A percentile compares a stretch with the other conserved stretches of the same genome.
Evolutionary conservation across 768 basidiomycete genomes (phyloP).

Genomic region (Phylloporus sp.): DNA sequence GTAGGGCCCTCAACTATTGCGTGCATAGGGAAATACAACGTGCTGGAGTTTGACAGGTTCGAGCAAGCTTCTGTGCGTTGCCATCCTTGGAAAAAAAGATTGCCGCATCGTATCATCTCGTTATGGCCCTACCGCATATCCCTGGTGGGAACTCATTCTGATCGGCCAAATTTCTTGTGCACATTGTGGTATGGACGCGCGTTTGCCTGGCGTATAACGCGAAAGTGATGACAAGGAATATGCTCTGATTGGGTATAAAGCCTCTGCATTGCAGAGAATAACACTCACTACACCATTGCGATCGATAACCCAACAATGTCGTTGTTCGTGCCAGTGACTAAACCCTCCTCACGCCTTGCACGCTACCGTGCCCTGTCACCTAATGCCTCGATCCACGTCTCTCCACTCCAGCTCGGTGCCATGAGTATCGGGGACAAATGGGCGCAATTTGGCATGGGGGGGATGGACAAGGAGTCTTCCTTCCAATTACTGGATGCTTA

Average conservation of each 20-base stretch:
- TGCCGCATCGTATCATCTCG: too few species aligned
- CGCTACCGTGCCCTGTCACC: conserved; percentile 36
- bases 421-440: conserved; percentile 43
- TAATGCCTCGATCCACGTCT: conserved; percentile 38
- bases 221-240: background rate
- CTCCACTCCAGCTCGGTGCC: conserved; percentile 40
- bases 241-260: background rate
- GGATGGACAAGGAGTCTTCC: conserved; percentile 39
- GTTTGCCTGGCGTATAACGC: background rate
- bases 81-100: too few species aligned
- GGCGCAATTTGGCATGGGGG: conserved; percentile 32
- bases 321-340: conserved; percentile 13
- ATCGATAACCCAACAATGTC: conserved; percentile 3
- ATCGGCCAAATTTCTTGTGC: background rate
- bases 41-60: too few species aligned
- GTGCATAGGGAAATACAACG: too few species aligned
- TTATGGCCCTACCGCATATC: background rate
- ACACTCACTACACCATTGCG: background rate
- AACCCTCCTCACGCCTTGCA: conserved; percentile 29
- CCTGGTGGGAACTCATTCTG: background rate
- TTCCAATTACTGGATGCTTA: conserved; percentile 47
- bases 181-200: background rate
- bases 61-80: too few species aligned
- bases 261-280: background rate
- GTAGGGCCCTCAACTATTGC: too few species aligned